Conservation (phyloP, 345 rosid genomes). For the Anacardium occidentale region DNA sequence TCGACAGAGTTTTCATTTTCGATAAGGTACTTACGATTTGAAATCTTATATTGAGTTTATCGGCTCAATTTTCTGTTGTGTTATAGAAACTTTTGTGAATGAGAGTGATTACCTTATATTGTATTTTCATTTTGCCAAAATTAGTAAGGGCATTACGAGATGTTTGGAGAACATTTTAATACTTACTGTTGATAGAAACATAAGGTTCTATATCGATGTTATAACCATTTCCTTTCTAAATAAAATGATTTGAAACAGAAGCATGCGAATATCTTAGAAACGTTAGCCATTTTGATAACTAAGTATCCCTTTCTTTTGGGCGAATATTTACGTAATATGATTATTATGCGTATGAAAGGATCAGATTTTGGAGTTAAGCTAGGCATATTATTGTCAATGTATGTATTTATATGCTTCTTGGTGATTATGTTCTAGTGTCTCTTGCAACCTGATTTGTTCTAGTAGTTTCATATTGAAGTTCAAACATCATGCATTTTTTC, state of each 20-base stretch:
- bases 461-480: background rate
- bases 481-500: background rate
- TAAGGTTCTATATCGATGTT: no score
- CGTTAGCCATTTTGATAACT: no score
- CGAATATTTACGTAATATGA: background rate
- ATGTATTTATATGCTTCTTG: background rate
- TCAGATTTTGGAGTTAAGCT: background rate
- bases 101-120: no score
- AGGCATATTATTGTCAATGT: no score
- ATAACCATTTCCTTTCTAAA: no score
- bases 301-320: background rate
- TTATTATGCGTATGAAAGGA: background rate
- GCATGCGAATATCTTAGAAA: no score
- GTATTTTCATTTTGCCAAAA: no score
- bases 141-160: no score
- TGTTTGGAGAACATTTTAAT: no score
- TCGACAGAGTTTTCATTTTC: constrained; percentile 92
- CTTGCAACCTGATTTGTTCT: background rate
- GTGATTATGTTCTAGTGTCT: background rate
- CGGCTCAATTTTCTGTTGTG: background rate
- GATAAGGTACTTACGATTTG: constrained; percentile 62
- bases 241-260: no score
- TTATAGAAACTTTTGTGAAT: background rate
- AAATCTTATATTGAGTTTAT: background rate
- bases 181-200: no score